Evolutionary conservation across 108 stramenopile genomes (phyloP), one percentile per base, ranked within the genome.

Genomic region (Skeletonema marinoi): DNA sequence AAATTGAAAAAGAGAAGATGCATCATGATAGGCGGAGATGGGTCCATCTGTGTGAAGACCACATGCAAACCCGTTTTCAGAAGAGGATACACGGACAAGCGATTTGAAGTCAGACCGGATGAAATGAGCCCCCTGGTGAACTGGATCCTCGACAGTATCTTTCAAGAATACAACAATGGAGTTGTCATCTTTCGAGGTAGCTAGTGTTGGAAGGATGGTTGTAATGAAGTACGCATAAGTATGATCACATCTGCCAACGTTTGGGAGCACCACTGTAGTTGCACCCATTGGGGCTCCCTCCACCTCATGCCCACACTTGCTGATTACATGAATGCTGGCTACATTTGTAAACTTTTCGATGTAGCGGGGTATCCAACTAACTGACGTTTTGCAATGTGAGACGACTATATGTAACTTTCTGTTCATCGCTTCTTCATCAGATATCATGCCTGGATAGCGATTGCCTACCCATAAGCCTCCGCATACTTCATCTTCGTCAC

Each of bases 221-320:
- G 76, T 50, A 38, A 71, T 64, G 36, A 61, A 82, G 56, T 77
- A 71, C 16, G 80, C 80, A 66, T 74, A 85, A 12, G 85, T 39
- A 60, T 85, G 85, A 31, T 85, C 85, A 17, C 73, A 74, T 36
- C 85, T 72, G 3, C 85, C 85, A 6, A 85, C 77, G 64, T 85
- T 85, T 12, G 67, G 72, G 14, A 85, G 17, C 54, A 65, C 60
- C 2, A 75, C 21, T 54, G 75, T 75, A 0, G 16, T 75, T 9
- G n/a, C n/a, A n/a, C n/a, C n/a, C n/a, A n/a, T n/a, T n/a, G 71
- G 76, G 12, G 63, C 78, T 0, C 83, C 83, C 2, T 46, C 31
- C 17, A 84, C 78, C 8, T 51, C 35, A 3, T 70, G 7, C n/a
- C 70, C 78, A 51, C 84, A 85, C 54, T 85, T 85, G 16, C 78